A percentile compares a stretch with the other conserved stretches of the same genome.
phyloP scores from a whole-genome alignment of 495 filamentous ascomycete species.

The Penicillium paxilli region DNA sequence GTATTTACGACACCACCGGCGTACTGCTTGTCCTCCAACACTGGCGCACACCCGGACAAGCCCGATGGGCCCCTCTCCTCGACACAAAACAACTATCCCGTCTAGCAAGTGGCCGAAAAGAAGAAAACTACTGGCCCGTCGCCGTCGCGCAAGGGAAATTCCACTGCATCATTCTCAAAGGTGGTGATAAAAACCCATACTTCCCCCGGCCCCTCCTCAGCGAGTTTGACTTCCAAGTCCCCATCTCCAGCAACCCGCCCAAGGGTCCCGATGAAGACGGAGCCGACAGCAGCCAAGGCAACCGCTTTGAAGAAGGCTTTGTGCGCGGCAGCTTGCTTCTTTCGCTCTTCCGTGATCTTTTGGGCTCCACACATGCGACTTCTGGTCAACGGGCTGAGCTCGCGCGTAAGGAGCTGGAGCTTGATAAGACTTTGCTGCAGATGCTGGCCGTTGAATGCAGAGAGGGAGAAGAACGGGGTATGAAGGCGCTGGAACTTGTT shows the following conservation, averaged over 20 bases:
- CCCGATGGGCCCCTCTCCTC: constrained; percentile 86
- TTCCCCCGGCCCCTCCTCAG: constrained; percentile 89
- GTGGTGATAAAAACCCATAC: constrained; percentile 88
- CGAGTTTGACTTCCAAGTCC: constrained; percentile 91
- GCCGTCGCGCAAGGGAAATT: constrained; percentile 90
- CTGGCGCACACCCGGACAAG: constrained; percentile 83
- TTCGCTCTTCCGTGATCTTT: constrained; percentile 68
- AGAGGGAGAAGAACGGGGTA: constrained; percentile 87
- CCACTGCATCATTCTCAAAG: constrained; percentile 98
- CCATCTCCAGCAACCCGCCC: constrained; percentile 58
- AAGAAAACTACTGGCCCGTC: constrained; percentile 92
- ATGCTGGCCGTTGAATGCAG: constrained; percentile 87
- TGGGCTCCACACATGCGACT: constrained; percentile 59
- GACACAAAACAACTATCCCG: constrained; percentile 84
- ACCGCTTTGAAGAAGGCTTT: constrained; percentile 70
- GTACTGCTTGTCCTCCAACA: constrained; percentile 84
- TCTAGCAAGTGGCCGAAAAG: constrained; percentile 76
- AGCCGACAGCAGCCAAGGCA: constrained; percentile 36
- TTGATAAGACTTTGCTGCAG: constrained; percentile 87
- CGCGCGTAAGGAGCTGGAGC: constrained; percentile 68
- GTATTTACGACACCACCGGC: constrained; percentile 89
- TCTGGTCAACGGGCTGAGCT: constrained; percentile 66
- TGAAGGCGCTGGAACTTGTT: constrained; percentile 89
- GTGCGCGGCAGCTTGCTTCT: constrained; percentile 72
- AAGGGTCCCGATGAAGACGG: constrained; percentile 38